Conservation (phyloP, 1,284 basidiomycete species). For the Heterobasidion annosum region DNA sequence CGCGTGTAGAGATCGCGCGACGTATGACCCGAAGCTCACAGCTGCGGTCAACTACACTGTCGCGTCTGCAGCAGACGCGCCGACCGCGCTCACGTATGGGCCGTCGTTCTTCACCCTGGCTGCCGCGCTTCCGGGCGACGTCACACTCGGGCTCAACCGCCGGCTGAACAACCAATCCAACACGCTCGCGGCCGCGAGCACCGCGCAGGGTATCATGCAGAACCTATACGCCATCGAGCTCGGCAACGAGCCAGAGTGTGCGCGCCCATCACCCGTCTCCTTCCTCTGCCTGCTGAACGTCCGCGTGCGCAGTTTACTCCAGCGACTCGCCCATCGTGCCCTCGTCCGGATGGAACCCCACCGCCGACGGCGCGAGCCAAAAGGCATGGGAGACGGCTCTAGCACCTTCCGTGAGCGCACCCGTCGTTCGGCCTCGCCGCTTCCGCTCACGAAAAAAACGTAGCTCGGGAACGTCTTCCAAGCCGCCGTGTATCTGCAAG, state of each 20-base stretch:
- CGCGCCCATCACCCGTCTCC: conserved; percentile 8
- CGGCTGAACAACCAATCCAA: conserved; percentile 30
- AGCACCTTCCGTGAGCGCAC: conserved; percentile 20
- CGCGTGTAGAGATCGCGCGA: conserved; percentile 28
- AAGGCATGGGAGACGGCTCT: conserved; percentile 27
- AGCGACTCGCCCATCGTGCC: conserved; percentile 22
- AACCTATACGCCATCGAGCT: conserved; percentile 32
- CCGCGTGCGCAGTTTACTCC: conserved; percentile 17
- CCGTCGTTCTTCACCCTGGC: conserved; percentile 31
- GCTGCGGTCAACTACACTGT: conserved; percentile 31
- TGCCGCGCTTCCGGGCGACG: conserved; percentile 22
- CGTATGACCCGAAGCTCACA: conserved; percentile 24
- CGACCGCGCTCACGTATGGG: conserved; percentile 28
- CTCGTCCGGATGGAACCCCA: conserved; percentile 23
- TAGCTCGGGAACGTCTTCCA: conserved; percentile 30
- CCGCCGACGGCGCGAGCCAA: conserved; percentile 25
- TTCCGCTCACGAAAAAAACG: not conserved
- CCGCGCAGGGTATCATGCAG: conserved; percentile 23
- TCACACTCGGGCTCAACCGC: conserved; percentile 32
- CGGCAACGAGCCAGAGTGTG: conserved; percentile 35
- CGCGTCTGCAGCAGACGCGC: conserved; percentile 27
- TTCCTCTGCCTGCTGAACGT: not conserved
- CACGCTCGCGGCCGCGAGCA: conserved; percentile 24
- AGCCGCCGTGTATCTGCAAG: conserved; percentile 31
- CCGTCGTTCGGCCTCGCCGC: conserved; percentile 1